phyloP scores from a whole-genome alignment of 2,329 filamentous ascomycete species.

The Phialophora chinensis region DNA sequence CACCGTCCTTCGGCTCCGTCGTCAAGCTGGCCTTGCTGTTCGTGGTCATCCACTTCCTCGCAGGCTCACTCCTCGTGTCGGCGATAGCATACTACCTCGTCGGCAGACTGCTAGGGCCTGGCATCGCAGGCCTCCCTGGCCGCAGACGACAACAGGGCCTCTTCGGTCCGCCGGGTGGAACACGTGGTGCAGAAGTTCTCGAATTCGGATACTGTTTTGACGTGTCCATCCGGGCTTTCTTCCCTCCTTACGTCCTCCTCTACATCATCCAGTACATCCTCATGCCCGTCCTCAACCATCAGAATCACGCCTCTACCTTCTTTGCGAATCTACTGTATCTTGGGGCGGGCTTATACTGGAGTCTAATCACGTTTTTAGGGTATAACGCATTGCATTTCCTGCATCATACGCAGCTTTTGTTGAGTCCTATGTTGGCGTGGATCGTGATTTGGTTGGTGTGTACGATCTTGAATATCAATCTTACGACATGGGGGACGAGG shows the following conservation, averaged over 20 bases:
- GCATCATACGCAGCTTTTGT: slow-evolving; percentile 69
- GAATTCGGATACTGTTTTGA: slow-evolving; percentile 77
- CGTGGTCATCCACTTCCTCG: slow-evolving; percentile 65
- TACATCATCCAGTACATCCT: slow-evolving; percentile 72
- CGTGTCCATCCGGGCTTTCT: slow-evolving; percentile 70
- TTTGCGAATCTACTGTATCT: slow-evolving; percentile 71
- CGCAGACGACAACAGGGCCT: slow-evolving; percentile 58
- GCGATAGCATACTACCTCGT: slow-evolving; percentile 69
- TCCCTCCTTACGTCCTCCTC: slow-evolving; percentile 70
- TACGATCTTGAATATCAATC: slow-evolving; percentile 54
- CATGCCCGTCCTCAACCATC: slow-evolving; percentile 62
- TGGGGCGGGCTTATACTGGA: slow-evolving; percentile 70
- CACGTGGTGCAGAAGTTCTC: slow-evolving; percentile 59
- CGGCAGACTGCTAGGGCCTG: slow-evolving; percentile 65
- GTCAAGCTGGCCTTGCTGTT: slow-evolving; percentile 56
- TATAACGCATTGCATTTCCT: slow-evolving; percentile 73
- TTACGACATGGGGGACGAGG: slow-evolving; percentile 53
- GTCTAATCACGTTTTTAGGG: slow-evolving; percentile 71
- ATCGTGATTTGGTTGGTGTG: slow-evolving; percentile 64
- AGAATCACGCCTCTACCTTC: slow-evolving; percentile 56
- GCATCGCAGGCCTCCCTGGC: slow-evolving; percentile 54
- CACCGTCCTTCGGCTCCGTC: slow-evolving; percentile 54
- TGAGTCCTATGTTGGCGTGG: slow-evolving; percentile 66
- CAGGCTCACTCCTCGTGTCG: slow-evolving; percentile 63
- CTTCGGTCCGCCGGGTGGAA: slow-evolving; percentile 60